Conservation (phyloP, 73 alveolate species). For the Blepharisma stoltei region DNA sequence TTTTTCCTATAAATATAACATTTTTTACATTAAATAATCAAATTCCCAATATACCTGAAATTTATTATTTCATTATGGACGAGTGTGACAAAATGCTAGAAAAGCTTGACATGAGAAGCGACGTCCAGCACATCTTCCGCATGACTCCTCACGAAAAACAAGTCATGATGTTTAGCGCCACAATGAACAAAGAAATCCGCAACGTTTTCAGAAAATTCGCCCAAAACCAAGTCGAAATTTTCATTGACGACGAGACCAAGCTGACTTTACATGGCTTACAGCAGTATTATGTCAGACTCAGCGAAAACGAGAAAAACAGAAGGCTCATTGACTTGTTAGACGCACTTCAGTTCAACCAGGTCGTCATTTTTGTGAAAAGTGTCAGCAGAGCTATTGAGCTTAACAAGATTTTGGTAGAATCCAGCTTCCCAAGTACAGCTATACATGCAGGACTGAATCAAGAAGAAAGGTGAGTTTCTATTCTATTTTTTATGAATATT, state of each 20-base stretch:
- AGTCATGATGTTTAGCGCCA: conserved; percentile 99
- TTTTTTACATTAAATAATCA: background rate
- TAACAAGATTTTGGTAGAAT: conserved; percentile 75
- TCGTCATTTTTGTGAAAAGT: conserved; percentile 91
- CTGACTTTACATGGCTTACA: conserved; percentile 97
- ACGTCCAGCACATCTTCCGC: conserved; percentile 97
- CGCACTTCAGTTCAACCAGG: conserved; percentile 95
- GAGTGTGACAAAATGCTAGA: conserved; percentile 99
- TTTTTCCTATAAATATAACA: too few species aligned
- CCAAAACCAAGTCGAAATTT: conserved; percentile 86
- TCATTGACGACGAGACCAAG: conserved; percentile 96
- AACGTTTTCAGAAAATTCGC: conserved; percentile 61
- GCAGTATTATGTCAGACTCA: conserved; percentile 96
- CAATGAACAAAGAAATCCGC: conserved; percentile 91
- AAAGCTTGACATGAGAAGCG: conserved; percentile 96
- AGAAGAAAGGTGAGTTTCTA: conserved; percentile 65
- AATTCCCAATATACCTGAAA: conserved; percentile 37
- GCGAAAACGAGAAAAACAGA: conserved; percentile 91
- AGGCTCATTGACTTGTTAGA: conserved; percentile 91
- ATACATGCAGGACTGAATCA: conserved; percentile 80
- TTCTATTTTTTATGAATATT: too few species aligned
- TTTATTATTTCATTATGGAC: conserved; percentile 96
- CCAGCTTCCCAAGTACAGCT: conserved; percentile 81
- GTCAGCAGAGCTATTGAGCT: conserved; percentile 84
- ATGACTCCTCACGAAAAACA: conserved; percentile 96